Evolutionary conservation across 1,139 yeast species (phyloP), one percentile per base, ranked within the genome.

Genomic region (Blastobotrys ciferrii): DNA sequence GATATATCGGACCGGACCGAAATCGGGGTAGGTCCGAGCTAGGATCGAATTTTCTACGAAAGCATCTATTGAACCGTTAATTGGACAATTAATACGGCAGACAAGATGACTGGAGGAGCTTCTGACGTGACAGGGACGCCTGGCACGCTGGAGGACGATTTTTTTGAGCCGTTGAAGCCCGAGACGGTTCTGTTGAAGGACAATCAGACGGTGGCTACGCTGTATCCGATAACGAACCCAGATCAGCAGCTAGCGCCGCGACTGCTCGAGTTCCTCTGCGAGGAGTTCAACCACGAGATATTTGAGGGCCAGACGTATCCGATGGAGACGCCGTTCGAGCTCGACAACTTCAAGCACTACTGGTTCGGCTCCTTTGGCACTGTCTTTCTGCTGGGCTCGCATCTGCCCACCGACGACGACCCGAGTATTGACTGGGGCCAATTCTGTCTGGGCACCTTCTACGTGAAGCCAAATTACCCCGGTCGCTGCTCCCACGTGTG

Each of bases 401-500:
- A 62, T 15, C 59, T 65, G 23, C 42, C 43, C 12, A 28, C 41
- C 32, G 62, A 66, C 46, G 65, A 68, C 44, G 63, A 67, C 13
- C 76, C 86, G 42, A 86, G 5, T 4, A 14, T 33, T 6, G 38
- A 84, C 55, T 87, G 97, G 96, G 95, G 87, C 57, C 84, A 87
- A 62, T 87, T 85, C 66, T 87, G 96, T 64, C 71, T 92, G 51
- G 98, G 97, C 0, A 77, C 88, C 1, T 89, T 89, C 62, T 81
- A 77, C 62, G 75, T 91, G 51, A 86, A 86, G 58, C 95, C 97
- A 3, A 87, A 88, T 60, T 92, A 84, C 62, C 96, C 97, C 0
- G 98, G 98, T 1, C 73, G 98, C 44, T 84, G 95, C 43, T 81
- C 95, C 0, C 98, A 91, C 65, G 84, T 92, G 13, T 89, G 96